phyloP scores from a whole-genome alignment of 257 asterid species.

The Datura wrightii region DNA sequence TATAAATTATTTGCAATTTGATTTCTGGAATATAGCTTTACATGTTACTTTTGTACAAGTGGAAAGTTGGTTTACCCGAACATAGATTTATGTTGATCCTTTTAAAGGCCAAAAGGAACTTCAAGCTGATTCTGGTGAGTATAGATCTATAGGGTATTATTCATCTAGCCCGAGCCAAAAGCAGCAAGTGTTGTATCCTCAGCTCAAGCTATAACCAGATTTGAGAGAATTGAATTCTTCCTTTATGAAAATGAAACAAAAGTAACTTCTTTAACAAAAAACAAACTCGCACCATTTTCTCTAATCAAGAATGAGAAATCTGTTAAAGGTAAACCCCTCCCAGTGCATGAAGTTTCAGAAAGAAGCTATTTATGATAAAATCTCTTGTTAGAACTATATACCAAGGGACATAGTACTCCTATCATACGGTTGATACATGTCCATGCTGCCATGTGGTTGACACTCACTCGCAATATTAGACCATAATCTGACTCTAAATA shows the following conservation, averaged over 20 bases:
- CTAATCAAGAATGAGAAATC: neutral
- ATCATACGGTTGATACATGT: neutral
- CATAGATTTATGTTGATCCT: neutral
- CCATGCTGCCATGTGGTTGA: neutral
- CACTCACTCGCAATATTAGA: neutral
- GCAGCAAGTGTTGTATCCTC: neutral
- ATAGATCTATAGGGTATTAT: neutral
- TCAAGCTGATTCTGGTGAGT: neutral
- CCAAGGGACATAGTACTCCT: constrained; percentile 1
- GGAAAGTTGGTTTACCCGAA: neutral
- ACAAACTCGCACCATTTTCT: neutral
- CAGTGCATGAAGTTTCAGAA: neutral
- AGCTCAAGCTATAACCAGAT: neutral
- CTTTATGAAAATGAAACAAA: neutral
- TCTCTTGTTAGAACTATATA: neutral
- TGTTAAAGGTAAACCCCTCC: neutral
- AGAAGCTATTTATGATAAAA: neutral
- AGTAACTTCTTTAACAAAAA: neutral
- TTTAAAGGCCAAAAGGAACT: neutral
- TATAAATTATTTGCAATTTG: neutral
- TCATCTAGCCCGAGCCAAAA: constrained; percentile 13
- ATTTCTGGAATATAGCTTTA: neutral
- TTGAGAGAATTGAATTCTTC: neutral
- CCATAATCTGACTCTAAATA: constrained; percentile 26
- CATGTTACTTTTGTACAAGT: neutral